Percentiles rank a stretch among this genome's conserved stretches.
phyloP scores from a whole-genome alignment of 768 basidiomycete genomes.

The Zangia roseola region DNA sequence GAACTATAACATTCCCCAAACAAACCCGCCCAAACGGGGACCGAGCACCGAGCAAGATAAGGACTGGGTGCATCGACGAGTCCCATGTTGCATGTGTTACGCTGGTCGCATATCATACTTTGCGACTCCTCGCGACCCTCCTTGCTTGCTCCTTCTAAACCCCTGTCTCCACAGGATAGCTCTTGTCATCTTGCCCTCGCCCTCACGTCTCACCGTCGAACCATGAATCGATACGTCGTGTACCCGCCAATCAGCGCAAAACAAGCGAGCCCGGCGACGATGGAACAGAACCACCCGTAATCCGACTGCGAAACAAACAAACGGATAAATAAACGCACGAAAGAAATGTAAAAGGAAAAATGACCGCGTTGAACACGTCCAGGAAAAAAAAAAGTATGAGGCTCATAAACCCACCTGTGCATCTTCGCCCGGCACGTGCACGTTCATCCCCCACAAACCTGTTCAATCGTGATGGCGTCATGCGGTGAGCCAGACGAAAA shows the following conservation, averaged over 20 bases:
- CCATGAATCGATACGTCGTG: conserved; percentile 77
- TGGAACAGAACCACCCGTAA: conserved; percentile 84
- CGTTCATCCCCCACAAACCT: conserved; percentile 99
- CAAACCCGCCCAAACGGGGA: too few relatives aligned
- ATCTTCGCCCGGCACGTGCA: conserved; percentile 89
- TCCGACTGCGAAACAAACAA: conserved; percentile 30
- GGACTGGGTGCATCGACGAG: too few relatives aligned
- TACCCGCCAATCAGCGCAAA: conserved; percentile 84
- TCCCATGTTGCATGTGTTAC: too few relatives aligned
- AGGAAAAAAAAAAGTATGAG: too few relatives aligned
- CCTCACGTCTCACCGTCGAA: conserved; percentile 33
- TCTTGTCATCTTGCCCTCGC: neutral
- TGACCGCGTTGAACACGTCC: too few relatives aligned
- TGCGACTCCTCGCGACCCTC: too few relatives aligned
- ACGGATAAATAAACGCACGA: neutral
- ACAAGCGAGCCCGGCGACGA: conserved; percentile 74
- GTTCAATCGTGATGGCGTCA: neutral
- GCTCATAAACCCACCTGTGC: conserved; percentile 34
- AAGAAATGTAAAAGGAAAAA: too few relatives aligned
- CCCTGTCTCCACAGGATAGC: neutral
- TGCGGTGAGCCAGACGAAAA: too few relatives aligned
- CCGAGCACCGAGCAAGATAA: too few relatives aligned
- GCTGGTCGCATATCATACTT: too few relatives aligned
- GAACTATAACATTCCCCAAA: too few relatives aligned
- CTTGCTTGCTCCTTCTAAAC: neutral